A percentile compares a stretch with the other conserved stretches of the same genome.
Conservation (phyloP, 2,329 filamentous ascomycete species). For the Fusarium albidum region DNA sequence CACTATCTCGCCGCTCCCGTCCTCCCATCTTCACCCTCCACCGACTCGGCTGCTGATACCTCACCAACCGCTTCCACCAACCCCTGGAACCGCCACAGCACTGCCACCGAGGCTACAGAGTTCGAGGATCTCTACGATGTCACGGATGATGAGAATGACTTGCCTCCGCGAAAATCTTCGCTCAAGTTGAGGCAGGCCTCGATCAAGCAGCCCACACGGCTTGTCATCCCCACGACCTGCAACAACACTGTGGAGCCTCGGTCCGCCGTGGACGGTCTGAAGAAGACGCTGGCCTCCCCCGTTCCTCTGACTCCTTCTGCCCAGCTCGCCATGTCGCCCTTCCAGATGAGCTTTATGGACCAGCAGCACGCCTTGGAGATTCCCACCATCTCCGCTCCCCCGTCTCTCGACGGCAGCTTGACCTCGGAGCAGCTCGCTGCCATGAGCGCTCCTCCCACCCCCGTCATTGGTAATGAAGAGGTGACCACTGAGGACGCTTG, state of each 20-base stretch:
- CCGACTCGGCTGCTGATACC: slow-evolving; percentile 59
- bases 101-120: slow-evolving; percentile 71
- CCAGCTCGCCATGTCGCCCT: slow-evolving; percentile 78
- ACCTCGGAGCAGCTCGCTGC: slow-evolving; percentile 87
- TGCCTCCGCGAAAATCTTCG: slow-evolving; percentile 40
- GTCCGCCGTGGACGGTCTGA: slow-evolving; percentile 55
- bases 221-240: slow-evolving; percentile 60
- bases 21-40: slow-evolving; percentile 68
- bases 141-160: slow-evolving; percentile 75
- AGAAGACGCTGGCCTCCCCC: slow-evolving; percentile 61
- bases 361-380: slow-evolving; percentile 69
- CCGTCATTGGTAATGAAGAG: slow-evolving; percentile 69
- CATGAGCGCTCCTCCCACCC: slow-evolving; percentile 85
- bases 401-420: slow-evolving; percentile 88
- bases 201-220: slow-evolving; percentile 49
- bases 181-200: slow-evolving; percentile 53
- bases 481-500: slow-evolving; percentile 68
- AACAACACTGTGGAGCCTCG: slow-evolving; percentile 49
- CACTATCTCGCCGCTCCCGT: slow-evolving; percentile 71
- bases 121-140: slow-evolving; percentile 91
- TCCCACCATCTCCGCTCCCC: slow-evolving; percentile 80
- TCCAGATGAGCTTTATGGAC: slow-evolving; percentile 75
- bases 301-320: slow-evolving; percentile 70
- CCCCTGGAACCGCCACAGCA: slow-evolving; percentile 70
- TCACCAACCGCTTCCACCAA: slow-evolving; percentile 65